Evolutionary conservation across 257 asterid genomes (phyloP).

Genomic region (Verbena officinalis): DNA sequence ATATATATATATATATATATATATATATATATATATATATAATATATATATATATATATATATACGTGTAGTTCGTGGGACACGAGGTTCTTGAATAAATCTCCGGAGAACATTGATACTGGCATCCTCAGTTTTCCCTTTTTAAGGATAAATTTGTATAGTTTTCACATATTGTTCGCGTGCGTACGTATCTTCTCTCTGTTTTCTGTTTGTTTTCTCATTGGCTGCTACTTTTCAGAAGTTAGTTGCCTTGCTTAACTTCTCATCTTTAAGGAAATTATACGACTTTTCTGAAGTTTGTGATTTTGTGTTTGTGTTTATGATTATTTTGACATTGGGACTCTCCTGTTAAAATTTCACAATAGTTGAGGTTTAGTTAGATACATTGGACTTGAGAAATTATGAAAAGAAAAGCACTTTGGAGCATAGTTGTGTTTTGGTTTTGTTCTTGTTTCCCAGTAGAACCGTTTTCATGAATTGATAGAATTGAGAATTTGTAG

Average conservation of each 20-base stretch:
- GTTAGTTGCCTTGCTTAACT: not conserved
- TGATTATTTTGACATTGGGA: constrained; percentile 7
- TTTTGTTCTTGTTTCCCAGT: too few relatives aligned
- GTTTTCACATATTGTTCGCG: not conserved
- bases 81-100: constrained; percentile 34
- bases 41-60: too few relatives aligned
- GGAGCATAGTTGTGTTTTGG: too few relatives aligned
- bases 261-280: too few relatives aligned
- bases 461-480: too few relatives aligned
- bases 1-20: too few relatives aligned
- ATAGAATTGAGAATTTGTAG: too few relatives aligned
- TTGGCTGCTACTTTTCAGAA: not conserved
- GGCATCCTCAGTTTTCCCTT: constrained; percentile 22
- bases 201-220: not conserved
- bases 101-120: constrained; percentile 32
- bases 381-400: too few relatives aligned
- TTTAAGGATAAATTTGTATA: not conserved
- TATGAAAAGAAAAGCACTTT: too few relatives aligned
- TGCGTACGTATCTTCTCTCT: not conserved
- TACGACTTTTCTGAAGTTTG: too few relatives aligned
- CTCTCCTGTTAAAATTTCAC: too few relatives aligned
- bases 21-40: too few relatives aligned
- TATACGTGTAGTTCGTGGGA: constrained; percentile 34
- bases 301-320: constrained; percentile 8
- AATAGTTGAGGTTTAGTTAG: not conserved